Evolutionary conservation across 1,139 yeast species (phyloP).

Genomic region (Debaryomyces nepalensis): DNA sequence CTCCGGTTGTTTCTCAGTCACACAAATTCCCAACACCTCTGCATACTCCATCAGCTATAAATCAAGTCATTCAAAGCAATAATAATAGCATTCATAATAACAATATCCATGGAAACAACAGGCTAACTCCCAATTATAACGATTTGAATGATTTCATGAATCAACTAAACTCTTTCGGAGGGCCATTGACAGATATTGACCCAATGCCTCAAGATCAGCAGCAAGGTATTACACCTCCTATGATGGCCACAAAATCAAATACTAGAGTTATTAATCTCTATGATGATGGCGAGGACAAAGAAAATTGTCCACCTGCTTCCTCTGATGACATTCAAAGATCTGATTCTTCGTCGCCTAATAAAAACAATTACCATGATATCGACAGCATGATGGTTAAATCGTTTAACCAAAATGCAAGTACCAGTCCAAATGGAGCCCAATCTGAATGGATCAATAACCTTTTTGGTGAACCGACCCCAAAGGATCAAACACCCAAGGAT

Average conservation of each 20-base stretch:
- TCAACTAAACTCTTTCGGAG: constrained; percentile 54
- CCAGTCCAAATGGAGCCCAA: constrained; percentile 34
- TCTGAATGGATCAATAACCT: constrained; percentile 42
- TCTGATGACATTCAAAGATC: constrained; percentile 16
- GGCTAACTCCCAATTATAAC: constrained; percentile 38
- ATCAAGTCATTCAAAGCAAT: constrained; percentile 44
- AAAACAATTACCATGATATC: constrained; percentile 35
- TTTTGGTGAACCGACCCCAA: constrained; percentile 52
- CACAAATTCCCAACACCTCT: constrained; percentile 47
- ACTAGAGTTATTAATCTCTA: constrained; percentile 50
- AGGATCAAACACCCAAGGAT: constrained; percentile 49
- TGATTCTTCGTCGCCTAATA: constrained; percentile 20
- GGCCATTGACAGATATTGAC: constrained; percentile 60
- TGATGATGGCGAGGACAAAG: constrained; percentile 47
- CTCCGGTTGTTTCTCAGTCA: constrained; percentile 28
- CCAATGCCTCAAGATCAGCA: constrained; percentile 45
- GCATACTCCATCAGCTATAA: constrained; percentile 50
- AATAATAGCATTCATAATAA: constrained; percentile 17
- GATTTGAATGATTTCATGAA: constrained; percentile 53
- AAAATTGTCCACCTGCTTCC: constrained; percentile 44
- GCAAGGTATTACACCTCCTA: constrained; percentile 48
- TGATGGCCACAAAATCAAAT: constrained; percentile 53
- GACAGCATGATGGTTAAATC: constrained; percentile 46
- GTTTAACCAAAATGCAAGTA: constrained; percentile 33
- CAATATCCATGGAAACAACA: constrained; percentile 16